phyloP scores from a whole-genome alignment of 805 yeast species.

The Metschnikowia aberdeeniae region DNA sequence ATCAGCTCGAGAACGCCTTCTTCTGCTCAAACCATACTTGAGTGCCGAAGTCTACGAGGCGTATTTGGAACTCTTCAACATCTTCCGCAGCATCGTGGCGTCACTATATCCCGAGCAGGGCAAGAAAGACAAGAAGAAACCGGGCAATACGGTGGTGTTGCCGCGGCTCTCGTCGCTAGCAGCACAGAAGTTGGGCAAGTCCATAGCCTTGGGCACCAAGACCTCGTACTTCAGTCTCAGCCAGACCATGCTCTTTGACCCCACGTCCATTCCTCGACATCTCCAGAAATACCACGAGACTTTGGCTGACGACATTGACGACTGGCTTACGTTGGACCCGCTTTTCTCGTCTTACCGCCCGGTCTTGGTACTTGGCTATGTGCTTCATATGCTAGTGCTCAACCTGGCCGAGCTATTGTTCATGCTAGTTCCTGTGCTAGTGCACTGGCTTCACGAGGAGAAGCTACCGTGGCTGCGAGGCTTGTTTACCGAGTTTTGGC shows the following conservation, averaged over 20 bases:
- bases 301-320: slow-evolving; percentile 32
- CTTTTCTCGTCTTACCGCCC: slow-evolving; percentile 20
- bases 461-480: slow-evolving; percentile 7
- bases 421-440: slow-evolving; percentile 30
- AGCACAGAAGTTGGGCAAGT: slow-evolving; percentile 29
- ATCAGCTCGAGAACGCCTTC: slow-evolving; percentile 24
- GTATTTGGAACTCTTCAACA: slow-evolving; percentile 29
- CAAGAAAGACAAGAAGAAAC: neutral
- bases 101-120: slow-evolving; percentile 11
- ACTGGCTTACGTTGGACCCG: slow-evolving; percentile 36
- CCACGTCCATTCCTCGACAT: slow-evolving; percentile 23
- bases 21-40: slow-evolving; percentile 22
- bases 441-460: slow-evolving; percentile 37
- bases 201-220: slow-evolving; percentile 31
- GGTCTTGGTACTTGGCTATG: slow-evolving; percentile 31
- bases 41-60: slow-evolving; percentile 24
- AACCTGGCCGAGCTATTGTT: slow-evolving; percentile 31
- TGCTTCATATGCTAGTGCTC: slow-evolving; percentile 31
- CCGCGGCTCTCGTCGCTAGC: slow-evolving; percentile 23
- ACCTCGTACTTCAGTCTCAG: slow-evolving; percentile 32
- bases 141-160: neutral
- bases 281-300: slow-evolving; percentile 20
- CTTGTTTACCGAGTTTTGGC: slow-evolving; percentile 14
- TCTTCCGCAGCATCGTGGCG: slow-evolving; percentile 25
- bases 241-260: slow-evolving; percentile 24